Evolutionary conservation across 1,284 basidiomycete species (phyloP).

Genomic region (Blastosporella zonata): DNA sequence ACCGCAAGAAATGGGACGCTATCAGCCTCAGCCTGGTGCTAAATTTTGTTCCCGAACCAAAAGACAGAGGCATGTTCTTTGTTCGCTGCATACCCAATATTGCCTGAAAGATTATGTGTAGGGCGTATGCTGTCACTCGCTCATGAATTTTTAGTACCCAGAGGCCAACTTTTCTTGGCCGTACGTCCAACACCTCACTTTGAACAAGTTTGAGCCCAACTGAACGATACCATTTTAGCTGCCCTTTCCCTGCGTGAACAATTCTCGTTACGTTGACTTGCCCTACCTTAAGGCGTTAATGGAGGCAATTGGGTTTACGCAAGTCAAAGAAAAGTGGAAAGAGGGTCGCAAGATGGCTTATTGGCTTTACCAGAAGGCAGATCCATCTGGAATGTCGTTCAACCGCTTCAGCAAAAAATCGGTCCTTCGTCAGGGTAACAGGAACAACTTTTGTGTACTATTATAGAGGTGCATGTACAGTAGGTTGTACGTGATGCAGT

Average conservation of each 20-base stretch:
- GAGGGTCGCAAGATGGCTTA: constrained; percentile 73
- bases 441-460: constrained; percentile 78
- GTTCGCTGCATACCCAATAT: neutral
- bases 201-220: neutral
- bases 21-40: constrained; percentile 84
- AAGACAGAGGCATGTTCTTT: constrained; percentile 60
- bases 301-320: constrained; percentile 59
- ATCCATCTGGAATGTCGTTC: constrained; percentile 7
- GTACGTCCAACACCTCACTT: constrained; percentile 37
- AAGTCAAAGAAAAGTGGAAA: constrained; percentile 61
- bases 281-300: constrained; percentile 60
- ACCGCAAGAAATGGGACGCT: constrained; percentile 63
- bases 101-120: constrained; percentile 29
- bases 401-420: constrained; percentile 52
- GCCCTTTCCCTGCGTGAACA: constrained; percentile 76
- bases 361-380: constrained; percentile 60
- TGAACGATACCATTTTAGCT: constrained; percentile 43
- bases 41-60: constrained; percentile 80
- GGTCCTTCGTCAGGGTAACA: constrained; percentile 59
- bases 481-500: neutral
- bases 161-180: constrained; percentile 70
- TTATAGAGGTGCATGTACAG: constrained; percentile 21
- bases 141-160: constrained; percentile 53
- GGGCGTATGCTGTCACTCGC: constrained; percentile 74
- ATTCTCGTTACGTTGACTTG: constrained; percentile 77